Conservation (phyloP, 2,329 filamentous ascomycete genomes). For the Metarhizium anisopliae region DNA sequence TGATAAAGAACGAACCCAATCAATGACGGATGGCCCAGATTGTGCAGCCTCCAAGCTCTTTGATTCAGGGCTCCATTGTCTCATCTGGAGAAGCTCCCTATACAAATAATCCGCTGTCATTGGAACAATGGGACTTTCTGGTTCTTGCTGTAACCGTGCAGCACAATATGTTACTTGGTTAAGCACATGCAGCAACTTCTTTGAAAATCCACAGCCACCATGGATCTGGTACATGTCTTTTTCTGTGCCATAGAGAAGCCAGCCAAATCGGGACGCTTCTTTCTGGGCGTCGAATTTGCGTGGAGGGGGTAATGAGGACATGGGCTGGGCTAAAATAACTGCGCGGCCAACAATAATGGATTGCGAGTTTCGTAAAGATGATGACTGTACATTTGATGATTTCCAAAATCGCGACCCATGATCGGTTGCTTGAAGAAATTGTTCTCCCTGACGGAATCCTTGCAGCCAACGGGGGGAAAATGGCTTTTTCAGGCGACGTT, state of each 20-base stretch:
- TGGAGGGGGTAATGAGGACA: slow-evolving; percentile 22
- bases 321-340: slow-evolving; percentile 30
- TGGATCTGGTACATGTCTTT: slow-evolving; percentile 28
- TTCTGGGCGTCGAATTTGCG: slow-evolving; percentile 18
- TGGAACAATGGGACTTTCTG: slow-evolving; percentile 21
- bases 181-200: slow-evolving; percentile 27
- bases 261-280: slow-evolving; percentile 25
- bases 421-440: slow-evolving; percentile 25
- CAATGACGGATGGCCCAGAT: slow-evolving; percentile 11
- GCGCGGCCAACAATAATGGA: slow-evolving; percentile 30
- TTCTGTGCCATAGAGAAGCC: slow-evolving; percentile 28
- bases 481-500: slow-evolving; percentile 24
- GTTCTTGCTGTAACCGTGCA: slow-evolving; percentile 24
- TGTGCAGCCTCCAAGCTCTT: slow-evolving; percentile 14
- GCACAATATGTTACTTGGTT: slow-evolving; percentile 29
- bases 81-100: slow-evolving; percentile 20
- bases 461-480: slow-evolving; percentile 27
- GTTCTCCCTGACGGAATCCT: slow-evolving; percentile 26
- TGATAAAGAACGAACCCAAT: slow-evolving; percentile 19
- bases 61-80: slow-evolving; percentile 26
- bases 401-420: slow-evolving; percentile 28
- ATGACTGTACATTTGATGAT: slow-evolving; percentile 22
- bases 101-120: slow-evolving; percentile 19
- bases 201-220: slow-evolving; percentile 32
- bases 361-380: slow-evolving; percentile 25